Evolutionary conservation across 495 filamentous ascomycete species (phyloP), one percentile per base, ranked within the genome.

Genomic region (Penicillium alfredii): DNA sequence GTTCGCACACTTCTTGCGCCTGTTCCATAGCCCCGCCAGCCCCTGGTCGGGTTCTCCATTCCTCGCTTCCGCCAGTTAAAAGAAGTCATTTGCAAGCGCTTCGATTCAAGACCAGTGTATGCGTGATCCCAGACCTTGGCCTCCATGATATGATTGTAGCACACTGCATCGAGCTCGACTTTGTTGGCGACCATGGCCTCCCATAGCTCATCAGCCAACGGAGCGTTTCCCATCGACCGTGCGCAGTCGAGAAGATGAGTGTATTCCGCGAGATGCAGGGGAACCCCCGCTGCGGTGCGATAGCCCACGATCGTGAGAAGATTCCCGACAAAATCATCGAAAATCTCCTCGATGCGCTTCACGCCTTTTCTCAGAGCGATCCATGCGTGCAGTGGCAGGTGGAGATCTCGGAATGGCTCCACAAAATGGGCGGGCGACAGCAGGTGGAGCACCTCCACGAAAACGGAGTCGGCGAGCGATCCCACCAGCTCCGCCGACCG

Each of bases 111-210:
- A 6, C 68, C 61, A 2, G 48, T 45, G 21, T 56, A 61, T 13
- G 54, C 41, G 26, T 45, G 44, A 6, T 72, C 46, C 71, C 70
- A 74, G 27, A 66, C 53, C 13, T 60, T 58, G 1, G 64, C 64
- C 18, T 60, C 67, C 49, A 81, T 64, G 30, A 71, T 76, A 25
- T 67, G 50, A 32, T 82, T 84, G 51, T 78, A 84, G 44, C 74
- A 77, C 33, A 57, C 55, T 2, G 60, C 46, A 47, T 81, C 67
- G 1, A 66, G 73, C n/a, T 40, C 16, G 4, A 77, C 23, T 2
- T 47, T 40, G 4, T 59, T 47, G 10, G 42, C 15, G 5, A 43
- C 4, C 64, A 82, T 72, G 4, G 59, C 47, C 10, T 55, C 42
- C 80, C 80, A 84, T 6, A 79, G 40, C 2, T 48, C 38, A n/a